Percentiles rank a stretch among this genome's conserved stretches.
These are phyloP conservation scores for Botrytis byssoidea DNA, from an alignment of 2,329 filamentous ascomycete genomes.

Conservation along the genomic window DNA sequence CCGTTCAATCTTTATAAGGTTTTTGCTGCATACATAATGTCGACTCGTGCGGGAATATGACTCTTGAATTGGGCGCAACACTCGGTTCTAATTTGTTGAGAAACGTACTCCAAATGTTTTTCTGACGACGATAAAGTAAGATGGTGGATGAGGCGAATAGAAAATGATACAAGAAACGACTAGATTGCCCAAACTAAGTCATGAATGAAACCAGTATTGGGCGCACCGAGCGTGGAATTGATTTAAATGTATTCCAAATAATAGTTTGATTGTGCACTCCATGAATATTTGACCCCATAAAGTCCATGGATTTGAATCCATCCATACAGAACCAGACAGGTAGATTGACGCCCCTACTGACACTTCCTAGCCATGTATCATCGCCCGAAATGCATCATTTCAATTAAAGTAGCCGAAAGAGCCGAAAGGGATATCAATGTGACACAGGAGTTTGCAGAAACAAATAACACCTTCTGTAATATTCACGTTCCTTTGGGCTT, in stretches of 20 bases:
- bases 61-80: background rate
- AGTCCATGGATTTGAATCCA: background rate
- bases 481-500: background rate
- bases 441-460: background rate
- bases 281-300: constrained; percentile 5
- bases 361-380: background rate
- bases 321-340: background rate
- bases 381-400: background rate
- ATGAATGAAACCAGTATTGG: background rate
- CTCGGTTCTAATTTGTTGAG: background rate
- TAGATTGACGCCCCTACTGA: background rate
- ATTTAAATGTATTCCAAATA: background rate
- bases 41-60: background rate
- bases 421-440: constrained; percentile 2
- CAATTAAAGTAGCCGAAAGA: constrained; percentile 9
- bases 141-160: background rate
- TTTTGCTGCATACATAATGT: background rate
- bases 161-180: background rate
- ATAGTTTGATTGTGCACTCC: background rate
- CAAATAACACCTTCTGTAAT: background rate
- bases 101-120: background rate
- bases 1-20: background rate
- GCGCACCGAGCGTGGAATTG: background rate
- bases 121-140: background rate
- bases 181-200: background rate